A percentile compares a stretch with the other conserved stretches of the same genome.
Conservation (phyloP, 73 alveolate genomes). For the Paramecium bursaria region DNA sequence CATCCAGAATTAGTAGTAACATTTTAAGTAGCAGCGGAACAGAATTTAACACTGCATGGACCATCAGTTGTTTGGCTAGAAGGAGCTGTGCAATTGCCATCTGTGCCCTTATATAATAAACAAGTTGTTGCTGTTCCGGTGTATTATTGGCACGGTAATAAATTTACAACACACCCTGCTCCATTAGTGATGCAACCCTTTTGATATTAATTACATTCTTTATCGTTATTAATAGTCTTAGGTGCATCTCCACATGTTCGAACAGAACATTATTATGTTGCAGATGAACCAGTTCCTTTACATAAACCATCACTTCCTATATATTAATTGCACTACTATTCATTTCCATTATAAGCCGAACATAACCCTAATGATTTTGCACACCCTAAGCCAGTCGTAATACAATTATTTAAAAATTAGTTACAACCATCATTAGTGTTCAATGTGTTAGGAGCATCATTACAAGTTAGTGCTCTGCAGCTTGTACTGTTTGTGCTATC, state of each 20-base stretch:
- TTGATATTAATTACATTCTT: constrained; percentile 13
- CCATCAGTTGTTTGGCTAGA: background rate
- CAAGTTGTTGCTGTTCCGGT: constrained; percentile 31
- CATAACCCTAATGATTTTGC: background rate
- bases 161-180: background rate
- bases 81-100: constrained; percentile 40
- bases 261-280: background rate
- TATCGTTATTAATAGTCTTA: background rate
- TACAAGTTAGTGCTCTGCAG: constrained; percentile 11
- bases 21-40: constrained; percentile 16
- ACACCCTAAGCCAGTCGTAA: constrained; percentile 46
- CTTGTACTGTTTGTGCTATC: background rate
- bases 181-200: constrained; percentile 37
- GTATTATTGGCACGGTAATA: background rate
- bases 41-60: background rate
- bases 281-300: background rate
- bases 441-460: background rate
- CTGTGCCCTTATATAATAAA: background rate
- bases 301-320: constrained; percentile 60
- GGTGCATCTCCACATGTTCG: background rate
- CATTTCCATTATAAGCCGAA: background rate
- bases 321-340: background rate
- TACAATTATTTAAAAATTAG: constrained; percentile 7
- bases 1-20: constrained; percentile 8
- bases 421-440: constrained; percentile 26